phyloP scores from a whole-genome alignment of 306 rosid species.

The Aeschynomene evenia region DNA sequence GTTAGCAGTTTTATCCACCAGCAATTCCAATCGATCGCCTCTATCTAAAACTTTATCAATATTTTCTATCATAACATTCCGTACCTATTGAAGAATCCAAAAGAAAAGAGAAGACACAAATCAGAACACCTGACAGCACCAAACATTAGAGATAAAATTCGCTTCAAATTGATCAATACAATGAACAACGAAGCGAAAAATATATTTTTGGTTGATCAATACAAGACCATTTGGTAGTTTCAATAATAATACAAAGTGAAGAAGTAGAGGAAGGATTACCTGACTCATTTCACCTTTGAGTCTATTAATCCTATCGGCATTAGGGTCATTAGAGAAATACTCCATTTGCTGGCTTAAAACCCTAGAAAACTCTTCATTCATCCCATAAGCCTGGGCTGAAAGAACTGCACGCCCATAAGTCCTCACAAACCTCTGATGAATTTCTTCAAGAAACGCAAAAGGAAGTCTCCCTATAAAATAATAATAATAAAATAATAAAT shows the following conservation, averaged over 20 bases:
- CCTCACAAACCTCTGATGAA: conserved; percentile 90
- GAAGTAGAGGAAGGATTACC: conserved; percentile 40
- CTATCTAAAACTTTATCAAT: conserved; percentile 95
- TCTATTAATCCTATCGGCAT: conserved; percentile 90
- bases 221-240: background rate
- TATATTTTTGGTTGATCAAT: background rate
- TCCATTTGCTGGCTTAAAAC: conserved; percentile 43
- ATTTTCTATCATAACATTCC: conserved; percentile 94
- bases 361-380: conserved; percentile 96
- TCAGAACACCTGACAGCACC: background rate
- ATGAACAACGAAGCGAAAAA: no score
- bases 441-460: conserved; percentile 89
- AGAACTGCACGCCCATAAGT: conserved; percentile 84
- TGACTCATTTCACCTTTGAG: conserved; percentile 98
- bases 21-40: conserved; percentile 93
- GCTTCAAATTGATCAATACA: no score
- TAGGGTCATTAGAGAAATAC: conserved; percentile 85
- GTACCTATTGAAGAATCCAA: conserved; percentile 50
- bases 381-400: conserved; percentile 83
- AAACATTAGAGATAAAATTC: background rate
- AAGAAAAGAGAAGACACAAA: background rate
- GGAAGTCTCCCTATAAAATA: conserved; percentile 74
- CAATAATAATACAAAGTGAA: background rate
- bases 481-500: background rate
- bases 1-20: conserved; percentile 88